Evolutionary conservation across 73 alveolate species (phyloP).

Genomic region (Effrenium voratum): DNA sequence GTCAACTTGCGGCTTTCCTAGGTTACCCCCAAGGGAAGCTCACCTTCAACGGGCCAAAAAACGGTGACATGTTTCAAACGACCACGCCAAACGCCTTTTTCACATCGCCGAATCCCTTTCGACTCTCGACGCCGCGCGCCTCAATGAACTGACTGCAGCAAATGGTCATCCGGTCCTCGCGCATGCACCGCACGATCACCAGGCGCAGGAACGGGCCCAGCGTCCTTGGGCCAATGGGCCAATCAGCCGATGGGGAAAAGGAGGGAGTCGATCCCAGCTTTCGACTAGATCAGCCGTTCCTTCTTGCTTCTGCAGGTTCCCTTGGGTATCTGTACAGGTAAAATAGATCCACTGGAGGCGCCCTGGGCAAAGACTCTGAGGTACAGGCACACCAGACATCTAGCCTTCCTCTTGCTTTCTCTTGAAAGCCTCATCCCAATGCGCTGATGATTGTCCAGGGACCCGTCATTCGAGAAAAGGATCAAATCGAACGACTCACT

Average conservation of each 20-base stretch:
- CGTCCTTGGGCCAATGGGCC: constrained; percentile 23
- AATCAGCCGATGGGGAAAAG: not conserved
- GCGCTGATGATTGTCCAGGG: no score
- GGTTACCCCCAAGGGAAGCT: no score
- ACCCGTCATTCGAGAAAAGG: no score
- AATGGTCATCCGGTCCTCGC: constrained; percentile 98
- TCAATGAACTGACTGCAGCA: constrained; percentile 97
- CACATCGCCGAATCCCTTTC: constrained; percentile 96
- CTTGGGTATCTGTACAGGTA: not conserved
- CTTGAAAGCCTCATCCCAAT: no score
- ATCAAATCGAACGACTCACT: no score
- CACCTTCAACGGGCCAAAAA: not conserved
- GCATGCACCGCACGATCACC: constrained; percentile 97
- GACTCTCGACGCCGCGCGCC: not conserved
- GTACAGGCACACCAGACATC: no score
- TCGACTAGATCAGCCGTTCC: not conserved
- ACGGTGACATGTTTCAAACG: not conserved
- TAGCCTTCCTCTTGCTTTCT: no score
- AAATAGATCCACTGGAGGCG: not conserved
- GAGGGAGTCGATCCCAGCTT: not conserved
- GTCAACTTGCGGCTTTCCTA: no score
- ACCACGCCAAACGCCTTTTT: constrained; percentile 94
- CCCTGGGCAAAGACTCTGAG: no score
- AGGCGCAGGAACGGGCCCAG: constrained; percentile 97
- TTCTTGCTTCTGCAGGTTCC: not conserved